Evolutionary conservation across 108 stramenopile species (phyloP).

Genomic region (Skeletonema costatum): DNA sequence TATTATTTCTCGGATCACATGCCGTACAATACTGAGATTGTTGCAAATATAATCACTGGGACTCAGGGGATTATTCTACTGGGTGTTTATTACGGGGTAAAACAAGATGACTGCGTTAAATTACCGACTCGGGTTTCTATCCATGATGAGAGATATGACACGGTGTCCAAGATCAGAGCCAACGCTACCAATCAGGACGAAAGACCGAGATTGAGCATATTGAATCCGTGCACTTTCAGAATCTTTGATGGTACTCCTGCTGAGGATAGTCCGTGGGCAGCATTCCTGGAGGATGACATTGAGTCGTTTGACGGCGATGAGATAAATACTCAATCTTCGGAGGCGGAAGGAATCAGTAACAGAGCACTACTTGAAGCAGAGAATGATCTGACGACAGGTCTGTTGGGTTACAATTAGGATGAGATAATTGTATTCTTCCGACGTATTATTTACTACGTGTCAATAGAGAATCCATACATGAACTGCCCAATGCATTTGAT

Average conservation of each 20-base stretch:
- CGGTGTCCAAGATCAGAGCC: slow-evolving; percentile 11
- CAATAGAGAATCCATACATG: too few species aligned
- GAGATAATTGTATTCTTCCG: not conserved
- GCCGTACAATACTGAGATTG: not conserved
- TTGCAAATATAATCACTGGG: not conserved
- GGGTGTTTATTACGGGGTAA: not conserved
- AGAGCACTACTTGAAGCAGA: not conserved
- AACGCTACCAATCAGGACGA: not conserved
- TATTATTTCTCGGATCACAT: not conserved
- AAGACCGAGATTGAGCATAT: not conserved
- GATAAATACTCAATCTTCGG: not conserved
- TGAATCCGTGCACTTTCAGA: slow-evolving; percentile 1
- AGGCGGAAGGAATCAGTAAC: not conserved
- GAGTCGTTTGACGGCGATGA: not conserved
- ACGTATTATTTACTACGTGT: too few species aligned
- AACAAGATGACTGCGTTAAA: not conserved
- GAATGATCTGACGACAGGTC: not conserved
- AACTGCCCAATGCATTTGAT: too few species aligned
- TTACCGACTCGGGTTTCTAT: not conserved
- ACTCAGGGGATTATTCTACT: not conserved
- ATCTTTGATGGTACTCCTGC: slow-evolving; percentile 38
- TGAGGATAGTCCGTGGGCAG: slow-evolving; percentile 29
- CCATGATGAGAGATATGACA: not conserved
- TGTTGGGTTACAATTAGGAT: not conserved
- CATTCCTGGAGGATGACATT: slow-evolving; percentile 1